A percentile compares a stretch with the other conserved stretches of the same genome.
These are phyloP conservation scores for Telopea speciosissima DNA, from an alignment of 177 flowering plant species.

Conservation along the genomic window DNA sequence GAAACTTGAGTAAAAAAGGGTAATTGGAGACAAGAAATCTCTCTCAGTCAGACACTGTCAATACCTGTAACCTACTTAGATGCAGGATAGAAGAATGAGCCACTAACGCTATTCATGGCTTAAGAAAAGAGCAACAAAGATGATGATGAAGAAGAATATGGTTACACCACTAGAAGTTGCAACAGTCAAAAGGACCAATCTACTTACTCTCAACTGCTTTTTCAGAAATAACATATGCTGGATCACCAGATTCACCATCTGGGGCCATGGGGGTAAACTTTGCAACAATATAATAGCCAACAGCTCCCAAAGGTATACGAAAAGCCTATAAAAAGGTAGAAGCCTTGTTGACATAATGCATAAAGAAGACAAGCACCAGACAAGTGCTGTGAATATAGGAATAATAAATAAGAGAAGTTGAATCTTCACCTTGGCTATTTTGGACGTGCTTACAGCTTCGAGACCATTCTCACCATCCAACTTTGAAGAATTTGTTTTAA, in stretches of 20 bases:
- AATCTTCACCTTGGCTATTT: constrained; percentile 74
- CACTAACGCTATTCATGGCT: too few species aligned
- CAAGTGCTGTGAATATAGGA: background rate
- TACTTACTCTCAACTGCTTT: constrained; percentile 78
- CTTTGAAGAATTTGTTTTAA: constrained; percentile 54
- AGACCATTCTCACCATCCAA: constrained; percentile 60
- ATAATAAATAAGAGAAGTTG: background rate
- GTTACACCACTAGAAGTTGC: too few species aligned
- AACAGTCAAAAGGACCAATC: too few species aligned
- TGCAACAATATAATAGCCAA: constrained; percentile 82
- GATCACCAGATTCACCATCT: constrained; percentile 93
- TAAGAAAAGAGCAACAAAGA: too few species aligned
- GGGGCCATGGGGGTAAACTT: constrained; percentile 95
- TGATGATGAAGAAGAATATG: too few species aligned
- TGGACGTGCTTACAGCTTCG: constrained; percentile 75
- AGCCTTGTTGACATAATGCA: constrained; percentile 1
- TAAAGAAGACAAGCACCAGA: background rate
- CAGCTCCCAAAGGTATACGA: constrained; percentile 93
- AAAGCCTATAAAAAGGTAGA: constrained; percentile 51
- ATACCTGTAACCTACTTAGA: too few species aligned
- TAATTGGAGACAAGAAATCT: too few species aligned
- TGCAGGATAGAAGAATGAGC: too few species aligned
- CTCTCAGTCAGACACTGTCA: too few species aligned
- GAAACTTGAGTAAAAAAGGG: background rate
- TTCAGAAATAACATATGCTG: constrained; percentile 70